Percentiles rank a stretch among this genome's conserved stretches.
Evolutionary conservation across 2,329 filamentous ascomycete genomes (phyloP).

Genomic region (Botrytis fragariae): DNA sequence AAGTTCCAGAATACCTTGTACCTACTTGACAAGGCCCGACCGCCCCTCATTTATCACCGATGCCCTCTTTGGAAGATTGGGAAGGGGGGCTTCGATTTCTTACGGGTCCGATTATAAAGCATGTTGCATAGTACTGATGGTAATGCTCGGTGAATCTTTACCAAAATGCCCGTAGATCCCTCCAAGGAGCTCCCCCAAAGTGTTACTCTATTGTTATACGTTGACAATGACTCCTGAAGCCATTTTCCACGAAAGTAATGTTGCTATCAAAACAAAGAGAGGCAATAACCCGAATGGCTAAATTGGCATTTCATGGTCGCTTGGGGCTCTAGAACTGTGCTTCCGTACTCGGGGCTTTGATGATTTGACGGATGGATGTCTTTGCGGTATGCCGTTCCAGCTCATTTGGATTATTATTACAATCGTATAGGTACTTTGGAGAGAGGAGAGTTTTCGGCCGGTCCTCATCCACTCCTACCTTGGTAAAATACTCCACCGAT

Average conservation of each 20-base stretch:
- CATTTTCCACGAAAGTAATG: neutral
- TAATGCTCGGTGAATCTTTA: neutral
- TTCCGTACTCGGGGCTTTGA: conserved; percentile 12
- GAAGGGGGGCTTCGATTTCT: neutral
- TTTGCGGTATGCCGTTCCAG: neutral
- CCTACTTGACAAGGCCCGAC: neutral
- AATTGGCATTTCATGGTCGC: neutral
- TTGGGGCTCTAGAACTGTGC: conserved; percentile 7
- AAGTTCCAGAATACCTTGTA: neutral
- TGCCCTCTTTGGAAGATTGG: neutral
- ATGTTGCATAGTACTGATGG: neutral
- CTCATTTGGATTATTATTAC: neutral
- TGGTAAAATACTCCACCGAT: neutral
- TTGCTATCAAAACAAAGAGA: neutral
- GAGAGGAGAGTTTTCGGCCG: neutral
- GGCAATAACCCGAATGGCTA: neutral
- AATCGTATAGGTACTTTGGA: neutral
- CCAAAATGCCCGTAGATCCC: neutral
- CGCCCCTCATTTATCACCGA: conserved; percentile 14
- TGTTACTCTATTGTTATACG: neutral
- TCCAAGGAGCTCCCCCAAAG: neutral
- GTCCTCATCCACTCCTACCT: neutral
- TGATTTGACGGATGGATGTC: neutral
- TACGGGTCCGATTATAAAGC: conserved; percentile 15
- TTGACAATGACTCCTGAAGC: neutral